Conservation (phyloP, 768 basidiomycete species). For the Mycena epipterygia region DNA sequence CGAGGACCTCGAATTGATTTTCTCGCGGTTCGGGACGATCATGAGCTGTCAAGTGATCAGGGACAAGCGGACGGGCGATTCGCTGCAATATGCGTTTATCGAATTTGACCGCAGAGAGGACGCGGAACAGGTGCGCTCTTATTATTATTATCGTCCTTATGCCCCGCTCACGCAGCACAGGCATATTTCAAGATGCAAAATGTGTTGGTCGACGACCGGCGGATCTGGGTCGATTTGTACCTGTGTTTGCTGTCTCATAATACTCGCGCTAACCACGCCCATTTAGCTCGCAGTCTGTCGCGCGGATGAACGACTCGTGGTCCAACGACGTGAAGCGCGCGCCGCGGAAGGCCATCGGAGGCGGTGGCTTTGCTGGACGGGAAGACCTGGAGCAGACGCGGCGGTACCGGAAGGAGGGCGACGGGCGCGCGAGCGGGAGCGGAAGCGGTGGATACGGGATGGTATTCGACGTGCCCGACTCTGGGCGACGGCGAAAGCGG, state of each 20-base stretch:
- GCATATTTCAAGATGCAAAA: constrained; percentile 99
- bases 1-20: constrained; percentile 97
- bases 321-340: constrained; percentile 80
- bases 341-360: constrained; percentile 50
- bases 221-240: constrained; percentile 99
- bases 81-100: constrained; percentile 97
- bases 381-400: constrained; percentile 82
- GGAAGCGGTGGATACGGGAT: constrained; percentile 70
- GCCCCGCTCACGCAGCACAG: constrained; percentile 49
- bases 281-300: constrained; percentile 91
- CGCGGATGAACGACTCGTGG: constrained; percentile 86
- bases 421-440: constrained; percentile 38
- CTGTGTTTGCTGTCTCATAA: constrained; percentile 46
- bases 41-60: constrained; percentile 98
- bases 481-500: constrained; percentile 59
- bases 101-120: constrained; percentile 96
- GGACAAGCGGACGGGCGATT: constrained; percentile 96
- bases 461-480: constrained; percentile 85
- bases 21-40: constrained; percentile 94
- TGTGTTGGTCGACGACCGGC: constrained; percentile 95
- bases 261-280: constrained; percentile 35
- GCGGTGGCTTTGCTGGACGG: constrained; percentile 75
- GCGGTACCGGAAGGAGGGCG: constrained; percentile 69
- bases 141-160: not conserved
- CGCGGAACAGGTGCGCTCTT: constrained; percentile 86